Evolutionary conservation across 2,329 filamentous ascomycete genomes (phyloP), one percentile per base, ranked within the genome.

Genomic region (Rachicladosporium sp.): DNA sequence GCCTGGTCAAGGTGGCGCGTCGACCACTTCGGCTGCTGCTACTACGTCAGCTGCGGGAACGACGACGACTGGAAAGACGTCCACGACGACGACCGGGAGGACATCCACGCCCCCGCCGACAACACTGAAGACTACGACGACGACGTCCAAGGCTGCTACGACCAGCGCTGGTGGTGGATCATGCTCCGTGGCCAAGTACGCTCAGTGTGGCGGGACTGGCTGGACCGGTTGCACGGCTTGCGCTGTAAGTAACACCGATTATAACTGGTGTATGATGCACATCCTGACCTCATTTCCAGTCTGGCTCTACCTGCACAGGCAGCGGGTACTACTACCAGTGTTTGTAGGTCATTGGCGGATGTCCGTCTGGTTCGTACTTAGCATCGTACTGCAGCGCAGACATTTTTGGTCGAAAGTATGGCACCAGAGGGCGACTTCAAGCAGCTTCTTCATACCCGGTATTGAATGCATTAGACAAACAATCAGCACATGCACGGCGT

Each of bases 251-350:
- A 10, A 10, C 3, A 10, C 10, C 11, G 10, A 3, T 11, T 21
- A 15, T 5, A 4, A 10, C 10, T 7, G 5, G 19, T 23, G 35
- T 12, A 10, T 36, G 27, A 7, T 36, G 35, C 11, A n/a, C 12
- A 30, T 30, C 9, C 11, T 12, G n/a, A 40, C 29, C 3, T 32
- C 12, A 11, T 13, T 7, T 34, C 7, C 10, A 41, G 39, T 33
- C 39, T 12, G 39, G 39, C 3, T 34, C 39, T 1, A 41, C 39
- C 23, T 41, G 39, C 31, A 34, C 36, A 32, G 39, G 39, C 10
- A 41, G 39, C 29, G 39, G 39, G 6, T 41, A 21, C 23, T 41
- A 41, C 23, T 41, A 33, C 10, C 39, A 41, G 31, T 41, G 39
- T 11, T 30, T 37, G 35, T 41, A 41, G 15, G 10, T 7, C 23